Base-by-base conservation (phyloP, 1,284 basidiomycete genomes). In the Puccinia triticina region DNA sequence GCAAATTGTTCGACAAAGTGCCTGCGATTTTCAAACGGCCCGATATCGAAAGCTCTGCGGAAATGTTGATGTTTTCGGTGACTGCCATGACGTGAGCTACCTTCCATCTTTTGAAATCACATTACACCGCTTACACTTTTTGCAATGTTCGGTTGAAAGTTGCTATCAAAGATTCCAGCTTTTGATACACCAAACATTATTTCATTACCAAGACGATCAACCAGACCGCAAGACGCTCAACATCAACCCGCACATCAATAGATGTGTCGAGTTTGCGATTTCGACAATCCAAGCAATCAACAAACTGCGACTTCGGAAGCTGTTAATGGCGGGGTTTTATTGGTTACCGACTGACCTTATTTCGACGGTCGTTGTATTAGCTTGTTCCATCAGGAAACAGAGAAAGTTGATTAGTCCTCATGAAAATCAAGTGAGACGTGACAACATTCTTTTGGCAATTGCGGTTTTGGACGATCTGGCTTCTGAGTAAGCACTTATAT, bases 401-500 rank as follows among this genome's bases (percentile, higher is more conserved):
- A 16, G 53, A 18, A 26, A 37, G 7, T 50, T 14, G 7, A 53
- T 78, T 2, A 69, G 48, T 53, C 34, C 46, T 18, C 29, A 61
- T 29, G 77, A 78, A 53, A 23, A 50, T 34, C 21, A 69, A 67
- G 23, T 46, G 3, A 66, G 77, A 34, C 59, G 77, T 12, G 23
- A 69, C 8, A 29, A 23, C 12, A 69, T 78, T 48, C 46, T 29
- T 14, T 7, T 69, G 46, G 77, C 77, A 14, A 66, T 69, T 16
- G 64, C 61, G 2, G 69, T 69, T 10, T 46, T 78, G 77, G 66
- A 78, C 40, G 77, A 69, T n/a, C n/a, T n/a, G n/a, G 77, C 64
- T 40, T 43, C 64, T 12, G 69, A 48, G 77, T 78, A 11, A 43
- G 74, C 61, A 40, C 21, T 55, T 55, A 57, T 2, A 57, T n/a